Evolutionary conservation across 768 basidiomycete genomes (phyloP), one percentile per base, ranked within the genome.

Genomic region (Mycena vitilis): DNA sequence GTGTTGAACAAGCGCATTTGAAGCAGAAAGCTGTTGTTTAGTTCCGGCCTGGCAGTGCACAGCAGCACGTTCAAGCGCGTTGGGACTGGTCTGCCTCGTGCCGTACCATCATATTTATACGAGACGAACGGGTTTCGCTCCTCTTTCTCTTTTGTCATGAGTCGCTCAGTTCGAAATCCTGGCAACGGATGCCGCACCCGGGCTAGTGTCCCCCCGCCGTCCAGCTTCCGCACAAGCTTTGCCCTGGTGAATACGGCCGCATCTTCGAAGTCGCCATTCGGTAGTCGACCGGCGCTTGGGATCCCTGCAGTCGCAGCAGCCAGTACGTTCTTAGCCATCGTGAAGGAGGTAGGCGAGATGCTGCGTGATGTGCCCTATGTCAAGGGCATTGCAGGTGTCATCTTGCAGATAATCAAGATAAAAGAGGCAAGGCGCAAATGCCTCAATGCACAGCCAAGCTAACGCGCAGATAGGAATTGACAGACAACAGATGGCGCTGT

Each of bases 381-480:
- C 36, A 71, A 59, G 42, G 66, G 54, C 10, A 18, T 71, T 30
- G 58, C 65, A 12, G 70, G 70, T 8, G 49, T 71, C 38, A 30
- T 71, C 49, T 55, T 71, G 45, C 42, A 68, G 44, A 71, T 71
- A 54, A 71, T 71, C 60, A 61, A 56, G 18, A 68, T 71, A 47
- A 71, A 65, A 55, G 63, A 71, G 70, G 70, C 63, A 58, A 57
- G 62, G 34, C 57, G 53, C 65, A 48, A 60, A 44, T 66, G 38
- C 22, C 53, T 60, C 57, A 52, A 18, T 42, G 11, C 63, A 65
- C 51, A 56, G 52, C 59, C 61, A 25, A 16, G 38, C 45, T 52
- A 20, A 55, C 36, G 42, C 12, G 44, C 44, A 22, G 22, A 16
- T 52, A 71, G 70, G 70, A 71, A 63, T 40, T 71, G 61, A 65